Conservation (phyloP, 192 early-diverging fungal species). For the Coemansia sp. region DNA sequence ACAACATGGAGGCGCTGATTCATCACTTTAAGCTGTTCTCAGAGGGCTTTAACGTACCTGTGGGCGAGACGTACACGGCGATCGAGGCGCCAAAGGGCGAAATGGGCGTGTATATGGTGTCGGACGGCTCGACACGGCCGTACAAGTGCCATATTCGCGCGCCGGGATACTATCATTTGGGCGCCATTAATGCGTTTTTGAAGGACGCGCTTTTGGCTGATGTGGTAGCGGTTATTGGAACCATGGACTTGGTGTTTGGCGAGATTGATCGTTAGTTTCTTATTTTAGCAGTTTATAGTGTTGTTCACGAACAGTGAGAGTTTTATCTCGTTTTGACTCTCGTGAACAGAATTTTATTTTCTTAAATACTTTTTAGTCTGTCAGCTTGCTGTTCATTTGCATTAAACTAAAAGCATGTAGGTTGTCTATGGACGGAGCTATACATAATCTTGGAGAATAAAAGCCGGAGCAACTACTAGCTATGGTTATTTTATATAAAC, state of each 20-base stretch:
- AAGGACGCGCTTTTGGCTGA: constrained; percentile 92
- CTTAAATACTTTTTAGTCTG: no score
- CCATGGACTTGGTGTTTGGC: constrained; percentile 99
- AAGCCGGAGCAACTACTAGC: no score
- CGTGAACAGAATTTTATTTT: no score
- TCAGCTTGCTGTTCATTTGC: no score
- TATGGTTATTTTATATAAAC: no score
- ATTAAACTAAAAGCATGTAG: no score
- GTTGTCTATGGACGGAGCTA: no score
- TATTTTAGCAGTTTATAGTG: no score
- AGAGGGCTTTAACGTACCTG: constrained; percentile 96
- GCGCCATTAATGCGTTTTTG: constrained; percentile 86
- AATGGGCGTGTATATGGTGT: constrained; percentile 93
- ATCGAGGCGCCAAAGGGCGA: constrained; percentile 99
- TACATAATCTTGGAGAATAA: no score
- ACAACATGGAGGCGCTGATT: constrained; percentile 98
- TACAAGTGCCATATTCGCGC: constrained; percentile 98
- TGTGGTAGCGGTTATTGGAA: constrained; percentile 95
- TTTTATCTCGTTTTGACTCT: no score
- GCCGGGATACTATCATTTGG: constrained; percentile 93
- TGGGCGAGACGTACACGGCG: constrained; percentile 96
- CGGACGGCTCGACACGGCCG: constrained; percentile 90
- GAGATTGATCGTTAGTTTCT: constrained; percentile 71
- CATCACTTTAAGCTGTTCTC: constrained; percentile 99
- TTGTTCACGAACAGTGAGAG: no score